Base-by-base conservation (phyloP, 257 asterid genomes). In the Haberlea rhodopensis region DNA sequence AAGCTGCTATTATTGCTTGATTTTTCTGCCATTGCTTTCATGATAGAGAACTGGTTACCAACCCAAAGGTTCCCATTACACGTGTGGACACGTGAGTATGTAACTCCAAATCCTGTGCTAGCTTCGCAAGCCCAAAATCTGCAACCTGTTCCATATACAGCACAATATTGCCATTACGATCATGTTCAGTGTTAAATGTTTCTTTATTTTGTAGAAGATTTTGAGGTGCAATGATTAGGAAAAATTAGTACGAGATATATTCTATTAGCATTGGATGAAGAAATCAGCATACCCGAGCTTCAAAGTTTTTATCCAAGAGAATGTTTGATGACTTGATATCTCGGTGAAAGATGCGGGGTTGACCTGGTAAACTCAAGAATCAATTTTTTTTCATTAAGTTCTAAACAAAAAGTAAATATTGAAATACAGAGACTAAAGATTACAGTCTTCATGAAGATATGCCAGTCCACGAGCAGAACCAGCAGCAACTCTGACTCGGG, bases 1-100 rank as follows among this genome's bases (percentile, higher is more conserved):
- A 37, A 37, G n/a, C 46, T 37, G 46, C 46, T 37, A 37, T 37
- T 11, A 1, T 11, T 10, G 46, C 7, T 5, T 2, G 16, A 32
- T 37, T 37, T 37, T 37, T n/a, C 5, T 11, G n/a, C n/a, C n/a
- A 11, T 11, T 2, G 5, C 16, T 37, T 37, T 37, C 5, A 37
- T 1, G 46, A 37, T 8, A 1, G 11, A 37, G 46, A 37, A 11
- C 46, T 37, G 46, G n/a, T 11, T 37, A 71, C 95, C 53, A 65
- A 89, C 97, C 97, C 97, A 59, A 89, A 89, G 59, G 97, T 89
- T 70, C 97, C 97, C 97, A 89, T 89, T 29, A 89, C 97, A 67
- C 97, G 97, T 19, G 97, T 89, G 11, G 97, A 83, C 40, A 89
- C 88, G 20, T 89, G 97, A 40, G 96, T 89, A 29, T 82, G 79